These are phyloP conservation scores for Dioscorea dumetorum DNA, from an alignment of 106 monocot species.

Conservation along the genomic window DNA sequence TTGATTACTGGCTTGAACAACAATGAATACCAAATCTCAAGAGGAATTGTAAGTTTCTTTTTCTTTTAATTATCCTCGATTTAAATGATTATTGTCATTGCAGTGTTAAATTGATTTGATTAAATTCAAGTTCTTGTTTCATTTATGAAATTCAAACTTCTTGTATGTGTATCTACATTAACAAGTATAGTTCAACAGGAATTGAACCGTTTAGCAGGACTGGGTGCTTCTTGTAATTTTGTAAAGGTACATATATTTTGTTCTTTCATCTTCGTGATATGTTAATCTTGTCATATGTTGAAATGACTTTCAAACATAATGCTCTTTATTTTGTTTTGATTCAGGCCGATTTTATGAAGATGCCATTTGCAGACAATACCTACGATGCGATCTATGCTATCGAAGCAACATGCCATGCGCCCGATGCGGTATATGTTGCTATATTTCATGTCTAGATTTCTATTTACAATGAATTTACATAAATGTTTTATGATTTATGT, in stretches of 20 bases:
- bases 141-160: not conserved
- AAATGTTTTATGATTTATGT: not conserved
- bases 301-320: not conserved
- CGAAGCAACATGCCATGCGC: slow-evolving; percentile 99
- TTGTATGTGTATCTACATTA: not conserved
- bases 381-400: slow-evolving; percentile 97
- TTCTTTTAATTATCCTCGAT: not conserved
- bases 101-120: no score
- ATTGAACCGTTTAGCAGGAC: slow-evolving; percentile 55
- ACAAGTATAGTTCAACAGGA: slow-evolving; percentile 34
- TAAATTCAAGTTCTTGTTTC: not conserved
- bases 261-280: not conserved
- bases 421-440: slow-evolving; percentile 57
- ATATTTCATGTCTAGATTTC: not conserved
- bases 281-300: no score
- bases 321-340: slow-evolving; percentile 4
- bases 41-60: slow-evolving; percentile 52
- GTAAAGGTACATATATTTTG: slow-evolving; percentile 49
- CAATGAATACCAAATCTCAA: slow-evolving; percentile 94
- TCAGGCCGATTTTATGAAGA: slow-evolving; percentile 99
- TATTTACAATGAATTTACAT: not conserved
- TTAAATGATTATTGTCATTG: no score
- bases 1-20: slow-evolving; percentile 90
- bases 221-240: slow-evolving; percentile 62
- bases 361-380: slow-evolving; percentile 68